Percentiles rank a stretch among this genome's conserved stretches.
Conservation (phyloP, 2,329 filamentous ascomycete genomes). For the Penicillium glabrum region DNA sequence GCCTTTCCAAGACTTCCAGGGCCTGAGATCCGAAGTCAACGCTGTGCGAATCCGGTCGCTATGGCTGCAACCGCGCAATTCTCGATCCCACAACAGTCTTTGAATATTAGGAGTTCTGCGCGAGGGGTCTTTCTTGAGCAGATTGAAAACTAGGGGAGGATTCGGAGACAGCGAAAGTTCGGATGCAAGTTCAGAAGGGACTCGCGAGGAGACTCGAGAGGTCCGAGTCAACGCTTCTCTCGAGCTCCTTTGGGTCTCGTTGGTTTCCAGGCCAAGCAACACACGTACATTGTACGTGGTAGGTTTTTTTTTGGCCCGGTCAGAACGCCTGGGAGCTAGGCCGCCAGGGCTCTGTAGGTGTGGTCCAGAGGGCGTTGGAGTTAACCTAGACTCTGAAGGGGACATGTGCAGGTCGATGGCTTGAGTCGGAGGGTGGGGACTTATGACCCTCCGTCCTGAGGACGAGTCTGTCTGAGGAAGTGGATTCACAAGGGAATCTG, state of each 20-base stretch:
- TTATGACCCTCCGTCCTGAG: neutral
- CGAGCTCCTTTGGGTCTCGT: neutral
- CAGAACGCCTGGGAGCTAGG: neutral
- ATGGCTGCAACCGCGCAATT: conserved; percentile 22
- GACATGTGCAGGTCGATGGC: neutral
- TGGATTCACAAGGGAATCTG: neutral
- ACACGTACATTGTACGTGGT: conserved; percentile 4
- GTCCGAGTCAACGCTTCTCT: neutral
- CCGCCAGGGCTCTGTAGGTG: neutral
- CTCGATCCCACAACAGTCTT: conserved; percentile 30
- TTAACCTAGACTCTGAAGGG: neutral
- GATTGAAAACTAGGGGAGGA: neutral
- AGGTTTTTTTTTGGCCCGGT: neutral
- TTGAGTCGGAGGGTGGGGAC: neutral
- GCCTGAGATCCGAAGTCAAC: conserved; percentile 42
- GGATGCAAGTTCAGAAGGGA: neutral
- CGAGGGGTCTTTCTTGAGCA: neutral
- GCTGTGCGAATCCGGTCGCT: conserved; percentile 19
- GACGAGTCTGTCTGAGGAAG: neutral
- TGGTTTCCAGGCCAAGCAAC: neutral
- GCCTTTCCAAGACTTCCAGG: conserved; percentile 53
- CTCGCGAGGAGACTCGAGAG: neutral
- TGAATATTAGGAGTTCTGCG: neutral
- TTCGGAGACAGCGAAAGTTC: neutral
- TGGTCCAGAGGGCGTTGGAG: neutral